Evolutionary conservation across 2,329 filamentous ascomycete genomes (phyloP), one percentile per base, ranked within the genome.

Genomic region (Albifimbria verrucaria): DNA sequence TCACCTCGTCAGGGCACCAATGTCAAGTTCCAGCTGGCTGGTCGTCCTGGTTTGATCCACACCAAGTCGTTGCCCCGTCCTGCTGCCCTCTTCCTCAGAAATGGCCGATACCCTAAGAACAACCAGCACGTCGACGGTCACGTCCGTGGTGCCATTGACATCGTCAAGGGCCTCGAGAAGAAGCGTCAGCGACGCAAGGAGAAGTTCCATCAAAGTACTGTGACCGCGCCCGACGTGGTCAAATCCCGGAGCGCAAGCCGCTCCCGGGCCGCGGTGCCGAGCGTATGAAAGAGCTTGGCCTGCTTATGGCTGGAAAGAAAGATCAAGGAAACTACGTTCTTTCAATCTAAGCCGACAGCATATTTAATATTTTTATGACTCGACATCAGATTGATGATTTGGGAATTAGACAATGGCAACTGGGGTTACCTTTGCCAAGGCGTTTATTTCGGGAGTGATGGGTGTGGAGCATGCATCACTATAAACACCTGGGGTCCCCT

Each of bases 171-270:
- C 9, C 82, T 99, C 1, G 94, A 99, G 75, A 88, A 90, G 72
- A 97, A 96, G 76, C 88, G 92, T 23, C 90, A 94, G 74, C 87
- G 94, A 59, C 89, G 94, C 62, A 92, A 89, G 74, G 92, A 97
- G 72, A 96, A 97, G 72, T 89, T 92, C 65, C 88, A 90, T 68
- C 88, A 92, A 94, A 96, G 69, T 88, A 93, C 66, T 95, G 90
- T 75, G 87, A 91, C 67, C 90, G 91, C 63, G 87, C 87, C 53
- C 85, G 86, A 58, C 92, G 91, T 65, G 81, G 82, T 12, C 79
- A 83, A 61, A 77, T 81, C 21, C 73, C 75, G 3, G 80, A 81
- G 61, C 83, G 87, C 61, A 86, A 84, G 62, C 85, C 89, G 51
- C 81, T 86, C 63, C 90, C 90, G 39, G 94, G 94, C 52, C 89